phyloP scores from a whole-genome alignment of 805 yeast genomes.

The Pichia deserticola region DNA sequence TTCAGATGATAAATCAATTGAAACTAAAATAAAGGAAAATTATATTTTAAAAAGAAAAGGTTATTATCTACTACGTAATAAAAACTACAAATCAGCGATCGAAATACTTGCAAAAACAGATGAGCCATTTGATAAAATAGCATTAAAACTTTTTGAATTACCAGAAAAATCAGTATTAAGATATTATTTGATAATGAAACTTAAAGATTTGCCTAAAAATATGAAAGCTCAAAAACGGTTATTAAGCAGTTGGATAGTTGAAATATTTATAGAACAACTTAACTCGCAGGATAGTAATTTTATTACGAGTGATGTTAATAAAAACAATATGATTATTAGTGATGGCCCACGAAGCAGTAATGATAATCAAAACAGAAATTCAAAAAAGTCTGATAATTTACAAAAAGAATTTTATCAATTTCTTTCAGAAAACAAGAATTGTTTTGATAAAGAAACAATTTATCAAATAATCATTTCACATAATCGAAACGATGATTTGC shows the following conservation, averaged over 20 bases:
- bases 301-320: not conserved
- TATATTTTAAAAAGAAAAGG: slow-evolving; percentile 50
- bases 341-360: not conserved
- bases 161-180: slow-evolving; percentile 37
- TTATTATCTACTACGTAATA: slow-evolving; percentile 31
- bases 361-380: not conserved
- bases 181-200: slow-evolving; percentile 37
- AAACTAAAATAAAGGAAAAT: slow-evolving; percentile 36
- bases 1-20: slow-evolving; percentile 7
- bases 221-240: slow-evolving; percentile 40
- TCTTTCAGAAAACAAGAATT: slow-evolving; percentile 37
- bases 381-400: not conserved
- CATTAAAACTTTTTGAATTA: slow-evolving; percentile 45
- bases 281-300: slow-evolving; percentile 32
- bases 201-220: slow-evolving; percentile 26
- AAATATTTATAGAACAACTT: slow-evolving; percentile 43
- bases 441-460: slow-evolving; percentile 58
- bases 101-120: slow-evolving; percentile 53
- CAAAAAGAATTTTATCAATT: slow-evolving; percentile 39
- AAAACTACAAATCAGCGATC: slow-evolving; percentile 35
- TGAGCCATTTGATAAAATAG: slow-evolving; percentile 62
- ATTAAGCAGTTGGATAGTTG: slow-evolving; percentile 61
- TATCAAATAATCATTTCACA: slow-evolving; percentile 66
- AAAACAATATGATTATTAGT: not conserved
- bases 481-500: slow-evolving; percentile 54